phyloP scores from a whole-genome alignment of 768 basidiomycete genomes.

The Pleurotus djamor region DNA sequence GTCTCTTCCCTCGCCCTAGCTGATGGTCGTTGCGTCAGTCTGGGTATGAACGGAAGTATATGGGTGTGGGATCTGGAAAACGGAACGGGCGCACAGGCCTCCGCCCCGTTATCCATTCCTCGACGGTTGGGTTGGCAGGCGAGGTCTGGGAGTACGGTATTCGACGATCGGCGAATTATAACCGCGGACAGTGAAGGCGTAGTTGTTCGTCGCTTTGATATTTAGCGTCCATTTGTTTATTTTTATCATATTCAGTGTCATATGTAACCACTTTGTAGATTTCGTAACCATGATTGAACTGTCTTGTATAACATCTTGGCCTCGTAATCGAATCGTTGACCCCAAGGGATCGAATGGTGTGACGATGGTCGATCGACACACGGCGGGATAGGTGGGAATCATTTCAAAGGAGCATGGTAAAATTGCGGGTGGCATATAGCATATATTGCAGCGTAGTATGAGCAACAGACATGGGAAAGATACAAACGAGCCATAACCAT shows the following conservation, averaged over 20 bases:
- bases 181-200: conserved; percentile 38
- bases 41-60: conserved; percentile 68
- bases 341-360: too few relatives aligned
- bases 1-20: conserved; percentile 69
- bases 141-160: conserved; percentile 47
- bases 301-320: too few relatives aligned
- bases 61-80: conserved; percentile 89
- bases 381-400: too few relatives aligned
- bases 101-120: conserved; percentile 21
- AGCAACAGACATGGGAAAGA: neutral
- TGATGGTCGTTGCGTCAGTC: conserved; percentile 80
- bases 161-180: conserved; percentile 76
- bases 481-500: conserved; percentile 4
- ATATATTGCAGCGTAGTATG: conserved; percentile 8
- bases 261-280: neutral
- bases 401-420: too few relatives aligned
- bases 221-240: conserved; percentile 27
- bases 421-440: neutral
- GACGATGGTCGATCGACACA: too few relatives aligned
- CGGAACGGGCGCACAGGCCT: conserved; percentile 43
- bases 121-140: conserved; percentile 1
- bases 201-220: conserved; percentile 55
- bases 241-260: neutral
- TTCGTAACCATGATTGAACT: neutral
- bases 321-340: too few relatives aligned